A percentile compares a stretch with the other conserved stretches of the same genome.
Evolutionary conservation across 768 basidiomycete genomes (phyloP).

Genomic region (Kwoniella botswanensis): DNA sequence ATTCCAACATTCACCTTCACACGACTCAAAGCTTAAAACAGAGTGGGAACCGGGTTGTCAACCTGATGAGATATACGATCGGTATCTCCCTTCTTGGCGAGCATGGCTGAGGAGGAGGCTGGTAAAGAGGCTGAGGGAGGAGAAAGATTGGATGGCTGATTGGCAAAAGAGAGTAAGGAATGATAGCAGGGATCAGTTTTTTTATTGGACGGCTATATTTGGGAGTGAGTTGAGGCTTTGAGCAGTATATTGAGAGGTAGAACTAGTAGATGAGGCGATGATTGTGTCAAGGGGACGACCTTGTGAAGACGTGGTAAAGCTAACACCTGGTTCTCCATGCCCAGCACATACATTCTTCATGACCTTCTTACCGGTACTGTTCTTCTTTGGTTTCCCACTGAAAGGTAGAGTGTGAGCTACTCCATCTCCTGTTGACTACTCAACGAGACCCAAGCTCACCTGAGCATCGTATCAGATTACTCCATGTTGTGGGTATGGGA

Average conservation of each 20-base stretch:
- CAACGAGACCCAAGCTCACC: background rate
- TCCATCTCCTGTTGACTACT: constrained; percentile 40
- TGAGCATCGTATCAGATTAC: constrained; percentile 61
- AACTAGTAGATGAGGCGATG: too few relatives aligned
- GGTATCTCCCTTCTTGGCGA: constrained; percentile 47
- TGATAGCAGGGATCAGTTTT: constrained; percentile 50
- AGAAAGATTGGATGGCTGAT: constrained; percentile 50
- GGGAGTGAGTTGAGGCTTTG: constrained; percentile 47
- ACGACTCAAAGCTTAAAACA: constrained; percentile 24
- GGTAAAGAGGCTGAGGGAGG: constrained; percentile 41
- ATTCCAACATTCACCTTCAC: constrained; percentile 42
- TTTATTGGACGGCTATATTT: constrained; percentile 58
- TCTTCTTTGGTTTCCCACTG: constrained; percentile 81
- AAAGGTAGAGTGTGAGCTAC: constrained; percentile 71
- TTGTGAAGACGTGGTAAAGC: too few relatives aligned
- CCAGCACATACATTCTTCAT: constrained; percentile 74
- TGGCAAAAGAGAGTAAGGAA: constrained; percentile 51
- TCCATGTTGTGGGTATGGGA: constrained; percentile 74
- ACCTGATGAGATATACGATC: constrained; percentile 55
- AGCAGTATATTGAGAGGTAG: too few relatives aligned
- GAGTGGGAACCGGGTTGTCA: constrained; percentile 55
- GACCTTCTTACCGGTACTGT: constrained; percentile 80
- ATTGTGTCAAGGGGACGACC: too few relatives aligned
- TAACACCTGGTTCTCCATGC: too few relatives aligned
- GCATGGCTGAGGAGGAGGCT: constrained; percentile 38